phyloP scores from a whole-genome alignment of 148 eudicot genomes.

The Cornus florida region DNA sequence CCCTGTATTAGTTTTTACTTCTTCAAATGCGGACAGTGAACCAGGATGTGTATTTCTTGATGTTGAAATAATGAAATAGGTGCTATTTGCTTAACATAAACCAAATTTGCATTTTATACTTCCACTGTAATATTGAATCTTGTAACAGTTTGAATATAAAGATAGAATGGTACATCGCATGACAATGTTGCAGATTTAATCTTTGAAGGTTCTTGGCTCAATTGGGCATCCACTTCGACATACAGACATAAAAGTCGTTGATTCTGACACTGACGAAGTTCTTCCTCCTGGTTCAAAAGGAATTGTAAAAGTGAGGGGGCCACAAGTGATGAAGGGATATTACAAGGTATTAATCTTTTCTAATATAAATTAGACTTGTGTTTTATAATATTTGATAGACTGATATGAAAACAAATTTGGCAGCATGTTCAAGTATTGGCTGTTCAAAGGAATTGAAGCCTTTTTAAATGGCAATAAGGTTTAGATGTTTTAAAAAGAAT shows the following conservation, averaged over 20 bases:
- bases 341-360: constrained; percentile 56
- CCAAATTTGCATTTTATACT: no score
- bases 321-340: constrained; percentile 92
- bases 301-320: constrained; percentile 79
- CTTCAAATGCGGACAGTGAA: no score
- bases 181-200: constrained; percentile 23
- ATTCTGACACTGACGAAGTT: constrained; percentile 59
- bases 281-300: constrained; percentile 84
- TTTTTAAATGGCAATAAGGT: not conserved
- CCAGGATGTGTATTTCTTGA: no score
- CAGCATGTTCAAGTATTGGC: not conserved
- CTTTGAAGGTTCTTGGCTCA: constrained; percentile 82
- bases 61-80: no score
- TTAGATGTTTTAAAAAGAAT: not conserved
- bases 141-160: no score
- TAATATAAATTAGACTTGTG: not conserved
- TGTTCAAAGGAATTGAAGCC: not conserved
- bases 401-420: not conserved
- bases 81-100: no score
- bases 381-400: not conserved
- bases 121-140: no score
- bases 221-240: constrained; percentile 71
- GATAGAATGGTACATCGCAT: constrained; percentile 11
- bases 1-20: no score
- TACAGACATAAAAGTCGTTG: constrained; percentile 72